Evolutionary conservation across 495 filamentous ascomycete species (phyloP).

Genomic region (Aspergillus incahuasiensis): DNA sequence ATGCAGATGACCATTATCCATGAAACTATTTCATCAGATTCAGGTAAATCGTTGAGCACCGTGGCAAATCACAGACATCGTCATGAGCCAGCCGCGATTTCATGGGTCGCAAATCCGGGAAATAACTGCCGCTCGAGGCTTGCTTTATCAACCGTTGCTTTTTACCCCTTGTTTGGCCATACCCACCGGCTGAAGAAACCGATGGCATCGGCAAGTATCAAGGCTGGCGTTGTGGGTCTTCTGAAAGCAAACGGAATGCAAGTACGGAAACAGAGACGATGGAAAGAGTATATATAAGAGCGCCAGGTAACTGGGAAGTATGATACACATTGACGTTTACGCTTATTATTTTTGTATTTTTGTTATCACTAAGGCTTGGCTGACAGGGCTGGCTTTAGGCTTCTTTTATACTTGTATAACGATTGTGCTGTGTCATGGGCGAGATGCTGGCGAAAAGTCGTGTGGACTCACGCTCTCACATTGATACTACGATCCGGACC

Average conservation of each 20-base stretch:
- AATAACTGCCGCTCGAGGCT: neutral
- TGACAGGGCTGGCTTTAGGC: neutral
- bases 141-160: neutral
- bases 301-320: neutral
- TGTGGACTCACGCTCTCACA: slow-evolving; percentile 7
- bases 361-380: neutral
- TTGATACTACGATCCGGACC: slow-evolving; percentile 13
- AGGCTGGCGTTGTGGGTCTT: neutral
- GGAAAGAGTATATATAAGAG: slow-evolving; percentile 4
- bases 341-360: neutral
- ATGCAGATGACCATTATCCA: neutral
- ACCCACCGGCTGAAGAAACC: neutral
- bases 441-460: neutral
- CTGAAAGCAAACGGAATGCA: neutral
- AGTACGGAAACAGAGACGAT: neutral
- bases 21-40: neutral
- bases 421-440: neutral
- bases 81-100: neutral
- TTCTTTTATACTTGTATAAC: no score
- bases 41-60: neutral
- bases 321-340: neutral
- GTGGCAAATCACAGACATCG: neutral
- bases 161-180: neutral
- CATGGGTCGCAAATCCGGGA: neutral
- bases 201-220: neutral